Base-by-base conservation (phyloP, 441 rosid genomes). In the Manihot esculenta region DNA sequence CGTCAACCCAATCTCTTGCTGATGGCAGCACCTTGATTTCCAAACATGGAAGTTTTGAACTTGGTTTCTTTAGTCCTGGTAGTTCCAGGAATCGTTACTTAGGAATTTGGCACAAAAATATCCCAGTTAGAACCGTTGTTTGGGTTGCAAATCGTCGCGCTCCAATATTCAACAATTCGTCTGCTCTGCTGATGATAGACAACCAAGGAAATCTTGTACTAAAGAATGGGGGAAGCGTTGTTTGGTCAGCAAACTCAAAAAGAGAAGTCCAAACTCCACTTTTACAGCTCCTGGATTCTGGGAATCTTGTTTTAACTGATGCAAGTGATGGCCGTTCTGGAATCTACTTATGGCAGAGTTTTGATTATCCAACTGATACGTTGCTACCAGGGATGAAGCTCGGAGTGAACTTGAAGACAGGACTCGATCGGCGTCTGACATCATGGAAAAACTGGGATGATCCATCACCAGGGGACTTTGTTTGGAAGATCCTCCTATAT, bases 281-380 rank as follows among this genome's bases (percentile, higher is more conserved):
- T n/a, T n/a, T n/a, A n/a, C n/a, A n/a, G n/a, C n/a, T n/a, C n/a
- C n/a, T n/a, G n/a, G n/a, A n/a, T n/a, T n/a, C n/a, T n/a, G n/a
- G n/a, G n/a, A n/a, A n/a, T n/a, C n/a, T n/a, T 14, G 79, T 66
- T 8, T 15, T 70, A 33, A 53, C 49, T 55, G 72, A 68, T 10
- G 54, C n/a, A 47, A 51, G 53, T 1, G 45, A 62, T 20, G 12
- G 7, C 44, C 12, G 26, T 57, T 20, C 35, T 17, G 59, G 14
- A 38, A 26, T 10, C 15, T 57, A 69, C 18, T 50, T n/a, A n/a
- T n/a, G n/a, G n/a, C n/a, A n/a, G n/a, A n/a, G n/a, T n/a, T n/a
- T n/a, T 59, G 78, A 75, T 26, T 64, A 75, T 45, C 69, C 69
- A 3, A n/a, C 58, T 14, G 78, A 75, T 35, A 63, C 78, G 0